phyloP scores from a whole-genome alignment of 2,329 filamentous ascomycete genomes.

The Lasiodiplodia hormozganensis region DNA sequence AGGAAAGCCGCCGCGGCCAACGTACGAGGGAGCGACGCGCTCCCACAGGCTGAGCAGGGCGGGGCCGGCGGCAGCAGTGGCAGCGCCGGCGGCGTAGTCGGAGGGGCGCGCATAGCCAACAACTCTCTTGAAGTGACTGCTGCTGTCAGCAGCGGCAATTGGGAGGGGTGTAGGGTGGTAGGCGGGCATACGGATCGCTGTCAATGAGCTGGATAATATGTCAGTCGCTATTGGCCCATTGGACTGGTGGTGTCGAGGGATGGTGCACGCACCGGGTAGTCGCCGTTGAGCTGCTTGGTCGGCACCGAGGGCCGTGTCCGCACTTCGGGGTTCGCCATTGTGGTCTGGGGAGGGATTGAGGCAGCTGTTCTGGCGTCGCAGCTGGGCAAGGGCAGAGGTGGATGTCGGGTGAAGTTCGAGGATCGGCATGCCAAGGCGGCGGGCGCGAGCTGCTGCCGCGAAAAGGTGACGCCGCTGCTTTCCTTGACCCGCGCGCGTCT shows the following conservation, averaged over 20 bases:
- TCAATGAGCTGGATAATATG: slow-evolving; percentile 80
- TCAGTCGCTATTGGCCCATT: slow-evolving; percentile 40
- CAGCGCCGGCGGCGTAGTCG: slow-evolving; percentile 78
- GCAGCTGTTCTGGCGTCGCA: slow-evolving; percentile 2
- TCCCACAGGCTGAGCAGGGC: slow-evolving; percentile 80
- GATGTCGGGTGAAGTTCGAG: slow-evolving; percentile 26
- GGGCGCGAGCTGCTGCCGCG: slow-evolving; percentile 17
- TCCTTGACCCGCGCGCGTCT: slow-evolving; percentile 20
- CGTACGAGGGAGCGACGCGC: slow-evolving; percentile 81
- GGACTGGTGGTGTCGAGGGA: slow-evolving; percentile 37
- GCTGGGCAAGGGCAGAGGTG: slow-evolving; percentile 12
- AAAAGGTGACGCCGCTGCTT: slow-evolving; percentile 24
- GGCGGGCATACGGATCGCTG: slow-evolving; percentile 84
- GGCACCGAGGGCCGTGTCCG: slow-evolving; percentile 62
- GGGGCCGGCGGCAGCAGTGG: slow-evolving; percentile 74
- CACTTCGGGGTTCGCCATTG: slow-evolving; percentile 28
- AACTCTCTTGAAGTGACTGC: slow-evolving; percentile 89
- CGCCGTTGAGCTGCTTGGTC: slow-evolving; percentile 79
- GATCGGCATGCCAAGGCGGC: slow-evolving; percentile 18
- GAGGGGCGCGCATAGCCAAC: slow-evolving; percentile 83
- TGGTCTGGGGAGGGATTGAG: slow-evolving; percentile 2
- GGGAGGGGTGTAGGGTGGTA: slow-evolving; percentile 27
- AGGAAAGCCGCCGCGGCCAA: slow-evolving; percentile 81
- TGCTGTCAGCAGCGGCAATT: slow-evolving; percentile 27
- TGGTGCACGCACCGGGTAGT: slow-evolving; percentile 77